Evolutionary conservation across 176 grass and related monocot species (phyloP).

Genomic region (Raddia distichophylla): DNA sequence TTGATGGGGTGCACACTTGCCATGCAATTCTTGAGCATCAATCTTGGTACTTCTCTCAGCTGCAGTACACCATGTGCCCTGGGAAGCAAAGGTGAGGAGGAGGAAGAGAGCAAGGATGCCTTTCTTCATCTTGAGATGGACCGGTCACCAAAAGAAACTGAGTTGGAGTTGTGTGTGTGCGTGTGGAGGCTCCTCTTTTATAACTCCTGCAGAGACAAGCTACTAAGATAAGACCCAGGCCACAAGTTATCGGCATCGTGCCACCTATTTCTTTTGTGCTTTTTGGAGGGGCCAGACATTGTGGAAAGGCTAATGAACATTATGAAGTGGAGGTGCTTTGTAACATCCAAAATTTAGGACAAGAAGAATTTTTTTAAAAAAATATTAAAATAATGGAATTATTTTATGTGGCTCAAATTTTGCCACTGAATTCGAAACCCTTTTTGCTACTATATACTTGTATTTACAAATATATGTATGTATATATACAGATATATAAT

Average conservation of each 20-base stretch:
- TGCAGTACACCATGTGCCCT: conserved; percentile 36
- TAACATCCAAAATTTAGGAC: no score
- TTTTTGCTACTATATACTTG: no score
- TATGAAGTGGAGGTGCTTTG: conserved; percentile 26
- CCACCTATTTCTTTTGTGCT: conserved; percentile 31
- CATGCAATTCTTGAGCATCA: not conserved
- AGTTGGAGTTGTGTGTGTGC: not conserved
- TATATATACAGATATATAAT: no score
- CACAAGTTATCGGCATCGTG: not conserved
- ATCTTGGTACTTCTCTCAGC: conserved; percentile 15
- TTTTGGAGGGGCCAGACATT: not conserved
- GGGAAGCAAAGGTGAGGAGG: conserved; percentile 39
- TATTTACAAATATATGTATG: no score
- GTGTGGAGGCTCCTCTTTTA: conserved; percentile 40
- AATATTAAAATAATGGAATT: no score
- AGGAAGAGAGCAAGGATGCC: conserved; percentile 18
- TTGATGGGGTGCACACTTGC: conserved; percentile 9
- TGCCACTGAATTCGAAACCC: no score
- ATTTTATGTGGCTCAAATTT: no score
- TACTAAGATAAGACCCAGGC: not conserved
- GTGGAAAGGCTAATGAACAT: conserved; percentile 16
- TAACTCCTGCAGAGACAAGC: conserved; percentile 4
- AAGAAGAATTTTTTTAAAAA: no score
- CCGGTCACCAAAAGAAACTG: conserved; percentile 26
- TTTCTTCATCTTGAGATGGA: conserved; percentile 48